phyloP scores from a whole-genome alignment of 1,284 basidiomycete species.

The Lentinula novae-zelandiae region DNA sequence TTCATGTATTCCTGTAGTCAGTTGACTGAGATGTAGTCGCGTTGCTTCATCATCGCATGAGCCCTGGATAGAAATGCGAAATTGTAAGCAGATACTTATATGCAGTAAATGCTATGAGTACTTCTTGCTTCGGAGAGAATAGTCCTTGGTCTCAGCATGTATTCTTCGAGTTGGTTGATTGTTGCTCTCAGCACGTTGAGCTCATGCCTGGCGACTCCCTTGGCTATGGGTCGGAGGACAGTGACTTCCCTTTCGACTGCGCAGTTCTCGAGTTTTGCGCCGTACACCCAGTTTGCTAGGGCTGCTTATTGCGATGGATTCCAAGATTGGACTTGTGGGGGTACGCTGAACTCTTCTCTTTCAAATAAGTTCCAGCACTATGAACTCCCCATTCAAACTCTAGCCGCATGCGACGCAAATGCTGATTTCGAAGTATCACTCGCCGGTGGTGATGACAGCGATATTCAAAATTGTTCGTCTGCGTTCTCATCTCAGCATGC shows the following conservation, averaged over 20 bases:
- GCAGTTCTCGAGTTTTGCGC: conserved; percentile 29
- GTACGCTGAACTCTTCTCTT: conserved; percentile 18
- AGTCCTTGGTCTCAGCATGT: not conserved
- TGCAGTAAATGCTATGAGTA: too few species aligned
- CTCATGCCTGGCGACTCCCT: conserved; percentile 4
- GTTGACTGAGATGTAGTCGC: not conserved
- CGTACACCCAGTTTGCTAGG: conserved; percentile 40
- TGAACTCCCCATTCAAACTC: not conserved
- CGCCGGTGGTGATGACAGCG: conserved; percentile 44
- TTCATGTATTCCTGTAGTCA: not conserved
- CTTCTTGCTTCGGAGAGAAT: too few species aligned
- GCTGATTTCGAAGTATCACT: conserved; percentile 41
- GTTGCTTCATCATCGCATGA: not conserved
- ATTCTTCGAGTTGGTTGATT: not conserved
- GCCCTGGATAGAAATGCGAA: not conserved
- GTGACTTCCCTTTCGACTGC: conserved; percentile 26
- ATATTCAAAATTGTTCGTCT: conserved; percentile 40
- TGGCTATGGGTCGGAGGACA: conserved; percentile 7
- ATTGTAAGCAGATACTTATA: not conserved
- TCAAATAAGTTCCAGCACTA: too few species aligned
- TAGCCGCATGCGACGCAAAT: conserved; percentile 39
- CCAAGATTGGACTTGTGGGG: conserved; percentile 36
- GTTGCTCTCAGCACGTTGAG: not conserved
- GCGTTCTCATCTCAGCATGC: not conserved
- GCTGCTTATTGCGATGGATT: conserved; percentile 37